Evolutionary conservation across 2,329 filamentous ascomycete species (phyloP).

Genomic region (Waltergamsia citrina): DNA sequence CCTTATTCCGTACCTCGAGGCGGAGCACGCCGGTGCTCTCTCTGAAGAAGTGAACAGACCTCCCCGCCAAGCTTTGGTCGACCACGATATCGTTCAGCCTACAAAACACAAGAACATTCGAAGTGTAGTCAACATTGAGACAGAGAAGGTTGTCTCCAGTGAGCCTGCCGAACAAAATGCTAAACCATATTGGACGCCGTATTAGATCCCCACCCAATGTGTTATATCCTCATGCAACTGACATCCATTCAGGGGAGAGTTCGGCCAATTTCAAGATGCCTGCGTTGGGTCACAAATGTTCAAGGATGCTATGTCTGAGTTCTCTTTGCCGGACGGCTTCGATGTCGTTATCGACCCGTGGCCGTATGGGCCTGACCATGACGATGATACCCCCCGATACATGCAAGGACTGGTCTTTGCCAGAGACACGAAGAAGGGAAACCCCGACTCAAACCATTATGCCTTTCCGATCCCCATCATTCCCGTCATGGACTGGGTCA

Average conservation of each 20-base stretch:
- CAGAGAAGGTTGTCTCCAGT: conserved; percentile 16
- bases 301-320: conserved; percentile 35
- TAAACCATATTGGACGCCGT: conserved; percentile 27
- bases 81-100: conserved; percentile 29
- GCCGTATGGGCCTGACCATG: conserved; percentile 51
- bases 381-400: conserved; percentile 27
- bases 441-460: conserved; percentile 52
- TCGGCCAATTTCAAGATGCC: conserved; percentile 26
- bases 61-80: conserved; percentile 34
- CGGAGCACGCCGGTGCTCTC: conserved; percentile 44
- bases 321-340: conserved; percentile 33
- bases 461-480: conserved; percentile 50
- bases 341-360: conserved; percentile 44
- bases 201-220: conserved; percentile 1
- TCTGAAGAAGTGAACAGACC: conserved; percentile 30
- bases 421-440: conserved; percentile 28
- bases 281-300: conserved; percentile 34
- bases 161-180: conserved; percentile 13
- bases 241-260: conserved; percentile 21
- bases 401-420: conserved; percentile 43
- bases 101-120: conserved; percentile 22
- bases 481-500: conserved; percentile 47
- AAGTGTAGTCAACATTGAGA: conserved; percentile 26
- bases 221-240: not conserved
- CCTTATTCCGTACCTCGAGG: conserved; percentile 49